phyloP scores from a whole-genome alignment of 176 grass and related monocot species.

The Aegilops sharonensis region DNA sequence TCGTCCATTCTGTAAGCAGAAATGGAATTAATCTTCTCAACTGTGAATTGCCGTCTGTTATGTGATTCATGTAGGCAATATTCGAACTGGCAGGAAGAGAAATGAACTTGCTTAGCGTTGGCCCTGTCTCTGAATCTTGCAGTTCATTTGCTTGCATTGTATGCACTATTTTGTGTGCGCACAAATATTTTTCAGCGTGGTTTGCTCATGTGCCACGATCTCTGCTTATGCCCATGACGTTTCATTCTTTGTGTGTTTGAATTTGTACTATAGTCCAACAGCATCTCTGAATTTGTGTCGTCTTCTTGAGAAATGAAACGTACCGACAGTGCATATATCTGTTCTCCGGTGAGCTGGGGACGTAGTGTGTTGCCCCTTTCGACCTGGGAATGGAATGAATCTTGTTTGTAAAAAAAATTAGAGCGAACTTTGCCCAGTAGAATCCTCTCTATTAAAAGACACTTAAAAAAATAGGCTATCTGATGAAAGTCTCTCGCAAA shows the following conservation, averaged over 20 bases:
- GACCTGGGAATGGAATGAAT: no score
- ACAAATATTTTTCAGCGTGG: neutral
- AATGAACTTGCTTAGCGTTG: neutral
- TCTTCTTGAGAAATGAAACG: no score
- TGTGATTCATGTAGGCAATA: neutral
- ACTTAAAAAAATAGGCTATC: no score
- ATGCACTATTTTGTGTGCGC: neutral
- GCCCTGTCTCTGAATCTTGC: neutral
- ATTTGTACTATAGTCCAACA: no score
- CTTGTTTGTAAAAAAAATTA: no score
- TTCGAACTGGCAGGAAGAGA: neutral
- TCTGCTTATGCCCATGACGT: neutral
- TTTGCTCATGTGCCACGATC: neutral
- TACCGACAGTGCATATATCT: no score
- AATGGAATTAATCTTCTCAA: neutral
- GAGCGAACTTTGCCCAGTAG: no score
- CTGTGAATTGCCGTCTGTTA: neutral
- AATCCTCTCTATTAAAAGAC: no score
- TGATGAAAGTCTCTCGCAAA: no score
- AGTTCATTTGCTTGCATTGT: neutral
- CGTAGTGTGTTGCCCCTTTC: no score
- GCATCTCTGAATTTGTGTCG: no score
- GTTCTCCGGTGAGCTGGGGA: no score
- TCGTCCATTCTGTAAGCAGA: neutral
- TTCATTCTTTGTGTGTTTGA: neutral